Conservation (phyloP, 225 moss, liverwort and hornwort species). For the Thuidium tamariscinum region DNA sequence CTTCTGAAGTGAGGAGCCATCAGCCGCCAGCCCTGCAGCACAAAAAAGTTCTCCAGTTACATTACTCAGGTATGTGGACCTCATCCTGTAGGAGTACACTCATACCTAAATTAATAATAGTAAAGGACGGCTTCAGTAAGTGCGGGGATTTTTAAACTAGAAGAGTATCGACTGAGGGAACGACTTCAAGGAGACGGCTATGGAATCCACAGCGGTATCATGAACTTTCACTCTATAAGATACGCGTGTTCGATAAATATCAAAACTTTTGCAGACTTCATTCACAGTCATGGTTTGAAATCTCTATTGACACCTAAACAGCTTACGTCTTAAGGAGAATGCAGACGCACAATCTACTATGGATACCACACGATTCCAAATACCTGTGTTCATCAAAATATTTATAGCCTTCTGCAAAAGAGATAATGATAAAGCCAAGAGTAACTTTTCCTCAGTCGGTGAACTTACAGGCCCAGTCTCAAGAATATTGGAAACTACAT, state of each 20-base stretch:
- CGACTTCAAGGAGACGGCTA: neutral
- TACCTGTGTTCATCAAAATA: neutral
- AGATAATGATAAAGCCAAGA: neutral
- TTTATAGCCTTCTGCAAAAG: neutral
- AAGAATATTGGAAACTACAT: conserved; percentile 79
- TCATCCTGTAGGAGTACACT: neutral
- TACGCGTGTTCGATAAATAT: neutral
- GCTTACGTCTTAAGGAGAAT: neutral
- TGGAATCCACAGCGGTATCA: neutral
- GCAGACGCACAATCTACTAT: neutral
- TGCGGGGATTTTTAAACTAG: neutral
- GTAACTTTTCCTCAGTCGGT: neutral
- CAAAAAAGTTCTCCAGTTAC: neutral
- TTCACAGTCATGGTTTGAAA: neutral
- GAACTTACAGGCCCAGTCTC: conserved; percentile 92
- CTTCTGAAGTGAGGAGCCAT: conserved; percentile 88
- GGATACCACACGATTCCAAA: neutral
- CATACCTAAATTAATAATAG: neutral
- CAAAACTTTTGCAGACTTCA: neutral
- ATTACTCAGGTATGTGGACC: neutral
- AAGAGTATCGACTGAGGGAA: neutral
- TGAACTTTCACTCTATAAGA: neutral
- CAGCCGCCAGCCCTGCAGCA: conserved; percentile 78
- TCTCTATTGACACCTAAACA: neutral
- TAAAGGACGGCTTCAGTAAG: neutral